phyloP scores from a whole-genome alignment of 495 filamentous ascomycete species.

The Zalerion maritima region DNA sequence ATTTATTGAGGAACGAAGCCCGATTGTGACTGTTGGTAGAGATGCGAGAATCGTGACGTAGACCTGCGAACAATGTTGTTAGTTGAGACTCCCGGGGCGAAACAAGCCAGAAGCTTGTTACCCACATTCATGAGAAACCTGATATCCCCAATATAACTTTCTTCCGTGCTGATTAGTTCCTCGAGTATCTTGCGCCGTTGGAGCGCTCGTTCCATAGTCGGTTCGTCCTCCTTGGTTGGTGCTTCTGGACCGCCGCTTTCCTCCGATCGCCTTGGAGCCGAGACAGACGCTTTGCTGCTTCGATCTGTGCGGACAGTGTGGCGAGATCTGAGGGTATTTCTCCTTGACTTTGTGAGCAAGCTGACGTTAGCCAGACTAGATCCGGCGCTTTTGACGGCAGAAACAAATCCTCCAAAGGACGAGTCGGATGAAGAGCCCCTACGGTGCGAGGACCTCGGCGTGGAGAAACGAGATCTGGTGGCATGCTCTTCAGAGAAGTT shows the following conservation, averaged over 20 bases:
- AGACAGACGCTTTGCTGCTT: slow-evolving; percentile 47
- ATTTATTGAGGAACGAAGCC: slow-evolving; percentile 46
- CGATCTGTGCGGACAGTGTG: slow-evolving; percentile 42
- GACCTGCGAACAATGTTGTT: slow-evolving; percentile 28
- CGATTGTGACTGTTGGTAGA: slow-evolving; percentile 38
- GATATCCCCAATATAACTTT: slow-evolving; percentile 75
- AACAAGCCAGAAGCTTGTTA: slow-evolving; percentile 2
- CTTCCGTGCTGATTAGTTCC: slow-evolving; percentile 73
- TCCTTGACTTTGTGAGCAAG: slow-evolving; percentile 43
- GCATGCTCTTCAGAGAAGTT: slow-evolving; percentile 17
- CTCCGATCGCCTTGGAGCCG: slow-evolving; percentile 44
- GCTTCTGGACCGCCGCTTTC: slow-evolving; percentile 46
- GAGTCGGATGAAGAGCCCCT: slow-evolving; percentile 51
- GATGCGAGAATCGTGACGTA: slow-evolving; percentile 53
- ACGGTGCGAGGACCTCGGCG: slow-evolving; percentile 20
- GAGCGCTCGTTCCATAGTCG: slow-evolving; percentile 51
- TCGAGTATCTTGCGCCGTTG: slow-evolving; percentile 66
- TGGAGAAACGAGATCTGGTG: no score
- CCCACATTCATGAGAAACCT: slow-evolving; percentile 73
- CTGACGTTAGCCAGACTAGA: slow-evolving; percentile 58
- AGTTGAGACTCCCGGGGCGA: slow-evolving; percentile 4
- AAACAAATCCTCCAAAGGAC: slow-evolving; percentile 59
- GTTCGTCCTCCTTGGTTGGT: slow-evolving; percentile 47
- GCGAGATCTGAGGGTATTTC: slow-evolving; percentile 33
- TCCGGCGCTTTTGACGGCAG: slow-evolving; percentile 61